Base-by-base conservation (phyloP, 192 early-diverging fungal genomes). In the Backusella tarrabulga region DNA sequence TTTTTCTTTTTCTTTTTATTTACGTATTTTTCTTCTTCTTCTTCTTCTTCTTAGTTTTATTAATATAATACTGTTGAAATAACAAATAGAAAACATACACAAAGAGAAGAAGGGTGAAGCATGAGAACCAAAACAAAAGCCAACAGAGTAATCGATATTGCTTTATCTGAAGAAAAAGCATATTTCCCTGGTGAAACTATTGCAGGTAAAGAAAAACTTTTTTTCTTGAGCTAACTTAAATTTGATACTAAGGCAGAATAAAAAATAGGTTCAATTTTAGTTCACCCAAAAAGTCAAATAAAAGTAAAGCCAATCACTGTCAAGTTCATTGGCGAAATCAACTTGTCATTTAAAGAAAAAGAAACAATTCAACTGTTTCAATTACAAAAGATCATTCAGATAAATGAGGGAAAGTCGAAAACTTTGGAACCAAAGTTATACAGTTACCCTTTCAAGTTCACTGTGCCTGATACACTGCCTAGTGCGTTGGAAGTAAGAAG, bases 181-280 rank as follows among this genome's bases (percentile, higher is more conserved):
- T 83, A 80, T 66, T 83, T 83, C 63, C 83, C 79, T 23, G 76
- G 79, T 19, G 83, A 83, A 26, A 78, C 79, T 15, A 71, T 83
- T 11, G 75, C 75, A 74, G 83, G 83, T 83, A 78, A 63, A n/a
- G 11, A 70, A 60, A 26, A 23, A 32, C 26, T 56, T 46, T 38
- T 38, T 23, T 32, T 42, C n/a, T 70, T 35, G 38, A 36, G 19
- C 35, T 36, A 35, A 71, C 1, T n/a, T 7, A 63, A 15, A 66
- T 26, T 21, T 36, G 66, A 12, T 23, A 34, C 69, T 40, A 67
- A 67, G 0, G 26, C n/a, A 7, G 6, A 34, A 69, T 41, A 29
- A 71, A 71, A 14, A 11, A 14, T 75, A 84, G 83, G 83, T 29
- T 52, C 73, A 29, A 79, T 84, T 21, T 68, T 67, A 40, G 34